Conservation (phyloP, 164 flowering plant species). For the grape (Vitis vinifera) region ASM3070453v1 NC_081816.1:7187001-7187500, state of each 20-base stretch:
- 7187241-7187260: slow-evolving; percentile 15
- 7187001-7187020: slow-evolving; percentile 15
- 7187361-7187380: no score
- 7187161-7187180: not conserved
- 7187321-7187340: not conserved
- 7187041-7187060: no score
- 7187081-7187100: not conserved
- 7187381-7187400: no score
- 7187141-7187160: slow-evolving; percentile 8
- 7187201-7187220: slow-evolving; percentile 1
- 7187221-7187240: slow-evolving; percentile 24
- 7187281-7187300: slow-evolving; percentile 29
- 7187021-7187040: slow-evolving; percentile 25
- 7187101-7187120: not conserved
- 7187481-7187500: no score
- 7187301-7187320: slow-evolving; percentile 14
- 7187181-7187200: no score
- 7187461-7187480: no score
- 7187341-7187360: not conserved
- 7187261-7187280: slow-evolving; percentile 15
- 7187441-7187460: no score
- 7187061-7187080: no score
- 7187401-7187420: no score
- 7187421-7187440: no score
- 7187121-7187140: not conserved